Evolutionary conservation across 2,329 filamentous ascomycete species (phyloP).

Genomic region (Aureobasidium subglaciale): DNA sequence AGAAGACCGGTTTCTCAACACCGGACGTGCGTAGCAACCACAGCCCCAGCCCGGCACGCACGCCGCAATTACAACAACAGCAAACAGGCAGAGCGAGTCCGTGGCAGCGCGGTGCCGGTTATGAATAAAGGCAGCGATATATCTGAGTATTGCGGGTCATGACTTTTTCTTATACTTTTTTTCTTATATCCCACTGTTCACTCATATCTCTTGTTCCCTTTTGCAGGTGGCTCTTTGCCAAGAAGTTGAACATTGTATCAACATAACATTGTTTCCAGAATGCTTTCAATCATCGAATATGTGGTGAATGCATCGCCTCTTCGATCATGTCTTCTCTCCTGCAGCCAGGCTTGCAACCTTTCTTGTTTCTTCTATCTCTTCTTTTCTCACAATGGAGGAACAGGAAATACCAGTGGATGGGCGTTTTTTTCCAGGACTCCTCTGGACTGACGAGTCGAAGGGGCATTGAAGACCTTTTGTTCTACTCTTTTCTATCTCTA

Average conservation of each 20-base stretch:
- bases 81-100: slow-evolving; percentile 50
- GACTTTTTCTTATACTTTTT: slow-evolving; percentile 6
- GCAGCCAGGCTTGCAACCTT: not conserved
- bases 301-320: not conserved
- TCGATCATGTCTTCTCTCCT: not conserved
- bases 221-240: not conserved
- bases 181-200: not conserved
- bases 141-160: slow-evolving; percentile 9
- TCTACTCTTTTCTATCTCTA: no score
- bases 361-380: not conserved
- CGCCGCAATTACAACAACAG: slow-evolving; percentile 21
- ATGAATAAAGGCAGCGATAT: slow-evolving; percentile 40
- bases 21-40: slow-evolving; percentile 13
- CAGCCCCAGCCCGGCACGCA: slow-evolving; percentile 14
- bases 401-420: not conserved
- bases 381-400: not conserved
- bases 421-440: not conserved
- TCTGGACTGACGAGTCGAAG: no score
- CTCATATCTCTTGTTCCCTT: not conserved
- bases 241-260: slow-evolving; percentile 1
- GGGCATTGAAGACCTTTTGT: no score
- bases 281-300: not conserved
- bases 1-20: slow-evolving; percentile 14
- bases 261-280: not conserved
- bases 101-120: slow-evolving; percentile 60